Base-by-base conservation (phyloP, 768 basidiomycete genomes). In the Leccinum variicolor region DNA sequence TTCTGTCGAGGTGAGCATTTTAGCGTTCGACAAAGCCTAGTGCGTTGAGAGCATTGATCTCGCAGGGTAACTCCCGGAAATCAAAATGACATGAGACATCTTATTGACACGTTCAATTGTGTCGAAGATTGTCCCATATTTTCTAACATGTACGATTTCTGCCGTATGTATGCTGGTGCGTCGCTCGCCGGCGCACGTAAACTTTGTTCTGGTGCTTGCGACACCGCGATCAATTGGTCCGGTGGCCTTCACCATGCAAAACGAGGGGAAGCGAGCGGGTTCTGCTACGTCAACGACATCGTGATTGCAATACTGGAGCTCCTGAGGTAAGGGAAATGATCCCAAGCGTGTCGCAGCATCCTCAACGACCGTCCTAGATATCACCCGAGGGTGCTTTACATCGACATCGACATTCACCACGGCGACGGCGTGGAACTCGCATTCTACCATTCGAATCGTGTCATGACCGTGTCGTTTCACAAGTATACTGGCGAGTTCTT, bases 401-500 rank as follows among this genome's bases (percentile, higher is more conserved):
- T 99, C 64, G 96, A 99, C 75, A 99, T 99, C 62, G 96, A 99
- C 69, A 98, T 98, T 55, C 96, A 99, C 72, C 96, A 99, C 64
- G 96, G 96, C 8, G 96, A 99, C 66, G 96, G 96, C 23, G 97
- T 99, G 3, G 94, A 99, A 69, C 89, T 96, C 59, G 97, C 96
- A 0, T 98, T 99, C 73, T 99, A 96, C 74, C 89, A 96, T 64
- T 90, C 93, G 39, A 94, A 99, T 66, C 87, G 96, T n/a, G 96
- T 99, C 61, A 89, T 98, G 84, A 98, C 96, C 0, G 92, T 98
- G 14, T 98, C 96, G 1, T 99, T 99, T 75, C 96, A 99, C 79
- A 98, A 98, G 75, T 99, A 97, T 77, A 94, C 91, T 1, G 94
- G 93, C 55, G 93, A 96, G 67, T 99, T 99, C 79, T 99, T 99